These are phyloP conservation scores for Blastobotrys proliferans DNA, from an alignment of 1,139 yeast genomes.

Conservation along the genomic window DNA sequence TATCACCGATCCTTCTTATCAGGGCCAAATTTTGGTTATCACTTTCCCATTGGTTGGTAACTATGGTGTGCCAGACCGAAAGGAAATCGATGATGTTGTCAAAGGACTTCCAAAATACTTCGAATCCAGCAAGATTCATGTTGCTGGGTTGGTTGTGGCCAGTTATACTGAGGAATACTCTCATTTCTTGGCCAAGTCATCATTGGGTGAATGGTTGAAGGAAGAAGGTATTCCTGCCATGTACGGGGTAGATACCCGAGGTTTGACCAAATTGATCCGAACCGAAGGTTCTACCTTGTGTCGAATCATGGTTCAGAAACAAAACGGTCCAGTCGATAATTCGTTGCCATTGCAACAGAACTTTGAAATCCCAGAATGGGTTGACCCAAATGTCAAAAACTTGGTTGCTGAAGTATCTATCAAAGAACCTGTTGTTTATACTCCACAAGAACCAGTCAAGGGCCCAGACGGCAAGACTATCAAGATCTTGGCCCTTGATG, in stretches of 20 bases:
- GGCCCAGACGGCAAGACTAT: constrained; percentile 71
- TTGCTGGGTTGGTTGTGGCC: constrained; percentile 96
- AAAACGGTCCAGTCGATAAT: constrained; percentile 40
- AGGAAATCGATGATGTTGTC: constrained; percentile 66
- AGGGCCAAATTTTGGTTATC: constrained; percentile 95
- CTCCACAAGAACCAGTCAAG: constrained; percentile 51
- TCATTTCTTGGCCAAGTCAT: constrained; percentile 87
- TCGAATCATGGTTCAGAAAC: constrained; percentile 63
- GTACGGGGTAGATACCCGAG: constrained; percentile 96
- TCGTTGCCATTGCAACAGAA: constrained; percentile 52
- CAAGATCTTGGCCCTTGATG: constrained; percentile 88
- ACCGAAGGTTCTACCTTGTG: constrained; percentile 91
- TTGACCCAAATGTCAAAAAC: constrained; percentile 86
- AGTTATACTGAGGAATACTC: constrained; percentile 96
- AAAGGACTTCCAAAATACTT: constrained; percentile 84
- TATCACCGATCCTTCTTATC: constrained; percentile 96
- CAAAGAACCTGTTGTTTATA: constrained; percentile 68
- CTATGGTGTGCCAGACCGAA: constrained; percentile 97
- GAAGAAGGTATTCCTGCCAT: constrained; percentile 92
- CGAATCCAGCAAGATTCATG: constrained; percentile 86
- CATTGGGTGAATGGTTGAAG: constrained; percentile 91
- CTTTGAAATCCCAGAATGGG: constrained; percentile 82
- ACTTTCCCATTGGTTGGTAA: constrained; percentile 97
- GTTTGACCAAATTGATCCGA: constrained; percentile 89
- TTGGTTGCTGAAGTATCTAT: constrained; percentile 88